phyloP scores from a whole-genome alignment of 345 rosid genomes.

The Ailanthus altissimus region DNA sequence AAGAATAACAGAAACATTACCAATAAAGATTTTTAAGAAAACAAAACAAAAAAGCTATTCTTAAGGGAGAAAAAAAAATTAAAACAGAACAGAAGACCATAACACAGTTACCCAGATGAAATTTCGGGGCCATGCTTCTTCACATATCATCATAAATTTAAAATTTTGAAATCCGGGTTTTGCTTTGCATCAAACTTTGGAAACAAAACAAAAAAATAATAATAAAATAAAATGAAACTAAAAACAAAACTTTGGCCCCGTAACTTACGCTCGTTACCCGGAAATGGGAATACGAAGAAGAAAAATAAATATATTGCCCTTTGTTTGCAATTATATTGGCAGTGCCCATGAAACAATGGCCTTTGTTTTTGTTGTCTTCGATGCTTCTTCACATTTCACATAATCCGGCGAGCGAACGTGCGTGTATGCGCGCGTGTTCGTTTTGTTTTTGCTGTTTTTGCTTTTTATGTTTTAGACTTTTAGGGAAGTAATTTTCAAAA shows the following conservation, averaged over 20 bases:
- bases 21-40: no score
- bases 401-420: conserved; percentile 9
- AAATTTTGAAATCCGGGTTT: conserved; percentile 12
- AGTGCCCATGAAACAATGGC: conserved; percentile 12
- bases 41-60: not conserved
- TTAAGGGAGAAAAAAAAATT: not conserved
- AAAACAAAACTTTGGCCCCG: conserved; percentile 4
- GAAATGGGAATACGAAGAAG: conserved; percentile 21
- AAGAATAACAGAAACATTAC: not conserved
- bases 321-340: conserved; percentile 24
- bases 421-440: not conserved
- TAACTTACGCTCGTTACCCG: conserved; percentile 33
- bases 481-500: not conserved
- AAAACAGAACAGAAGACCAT: conserved; percentile 4
- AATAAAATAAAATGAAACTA: not conserved
- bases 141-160: conserved; percentile 7
- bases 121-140: conserved; percentile 25
- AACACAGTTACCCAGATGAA: conserved; percentile 32
- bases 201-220: not conserved
- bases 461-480: not conserved
- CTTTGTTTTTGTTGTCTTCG: conserved; percentile 18
- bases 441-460: not conserved
- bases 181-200: not conserved
- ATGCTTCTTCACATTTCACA: not conserved
- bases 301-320: conserved; percentile 13